phyloP scores from a whole-genome alignment of 2,329 filamentous ascomycete genomes.

The Metarhizium brunneum region DNA sequence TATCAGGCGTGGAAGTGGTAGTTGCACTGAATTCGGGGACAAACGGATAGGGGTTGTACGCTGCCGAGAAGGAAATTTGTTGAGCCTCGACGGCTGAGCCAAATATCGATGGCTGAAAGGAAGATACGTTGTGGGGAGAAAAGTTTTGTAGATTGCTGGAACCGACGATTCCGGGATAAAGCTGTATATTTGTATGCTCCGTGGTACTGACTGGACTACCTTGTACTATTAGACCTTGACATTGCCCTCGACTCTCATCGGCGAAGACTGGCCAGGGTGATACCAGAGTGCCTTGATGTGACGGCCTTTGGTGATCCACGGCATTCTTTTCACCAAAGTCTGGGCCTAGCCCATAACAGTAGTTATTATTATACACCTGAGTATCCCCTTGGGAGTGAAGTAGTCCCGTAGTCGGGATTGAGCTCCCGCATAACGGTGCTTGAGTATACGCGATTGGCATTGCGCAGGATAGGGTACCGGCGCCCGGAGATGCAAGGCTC shows the following conservation, averaged over 20 bases:
- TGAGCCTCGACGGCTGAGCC: neutral
- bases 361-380: neutral
- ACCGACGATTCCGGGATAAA: neutral
- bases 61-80: neutral
- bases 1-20: neutral
- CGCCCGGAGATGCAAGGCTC: neutral
- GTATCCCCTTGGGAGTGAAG: neutral
- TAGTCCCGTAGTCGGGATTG: neutral
- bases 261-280: neutral
- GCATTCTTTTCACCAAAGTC: neutral
- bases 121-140: neutral
- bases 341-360: neutral
- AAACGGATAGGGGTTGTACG: neutral
- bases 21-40: neutral
- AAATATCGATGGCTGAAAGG: neutral
- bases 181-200: neutral
- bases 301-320: neutral
- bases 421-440: neutral
- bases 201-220: neutral
- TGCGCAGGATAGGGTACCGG: neutral
- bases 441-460: conserved; percentile 2
- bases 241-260: neutral
- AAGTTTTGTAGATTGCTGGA: neutral
- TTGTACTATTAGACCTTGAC: neutral
- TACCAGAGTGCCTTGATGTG: neutral